phyloP scores from a whole-genome alignment of 768 basidiomycete species.

The Pleurotus salmoneostramineus region DNA sequence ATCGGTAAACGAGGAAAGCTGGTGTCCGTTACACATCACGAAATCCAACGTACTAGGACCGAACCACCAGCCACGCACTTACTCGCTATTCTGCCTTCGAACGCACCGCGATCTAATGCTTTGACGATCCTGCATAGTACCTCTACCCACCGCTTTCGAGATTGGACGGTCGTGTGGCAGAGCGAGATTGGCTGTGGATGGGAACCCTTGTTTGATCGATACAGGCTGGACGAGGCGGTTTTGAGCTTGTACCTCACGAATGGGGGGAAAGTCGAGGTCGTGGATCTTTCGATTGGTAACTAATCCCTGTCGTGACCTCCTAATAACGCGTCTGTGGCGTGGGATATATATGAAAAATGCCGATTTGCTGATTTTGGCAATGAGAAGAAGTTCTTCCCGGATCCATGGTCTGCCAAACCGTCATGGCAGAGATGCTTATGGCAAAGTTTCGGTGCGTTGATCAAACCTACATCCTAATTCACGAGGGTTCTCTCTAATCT shows the following conservation, averaged over 20 bases:
- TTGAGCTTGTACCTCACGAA: constrained; percentile 29
- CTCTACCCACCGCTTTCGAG: constrained; percentile 24
- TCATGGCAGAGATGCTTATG: too few species aligned
- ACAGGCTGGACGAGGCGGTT: constrained; percentile 24
- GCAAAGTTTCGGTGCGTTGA: too few species aligned
- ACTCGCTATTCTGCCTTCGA: constrained; percentile 27
- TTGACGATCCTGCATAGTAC: constrained; percentile 26
- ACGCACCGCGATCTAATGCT: constrained; percentile 26
- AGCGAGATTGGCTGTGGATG: constrained; percentile 21
- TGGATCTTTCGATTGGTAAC: too few species aligned
- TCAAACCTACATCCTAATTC: too few species aligned
- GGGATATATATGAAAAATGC: too few species aligned
- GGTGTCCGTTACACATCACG: constrained; percentile 10
- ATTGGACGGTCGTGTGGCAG: constrained; percentile 28
- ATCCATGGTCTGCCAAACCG: too few species aligned
- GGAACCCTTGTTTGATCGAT: constrained; percentile 30
- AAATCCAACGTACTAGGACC: not conserved
- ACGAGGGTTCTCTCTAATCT: too few species aligned
- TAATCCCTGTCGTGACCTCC: too few species aligned
- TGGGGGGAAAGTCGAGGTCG: not conserved
- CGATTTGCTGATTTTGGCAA: too few species aligned
- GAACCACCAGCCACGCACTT: constrained; percentile 10
- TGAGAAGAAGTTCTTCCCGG: too few species aligned
- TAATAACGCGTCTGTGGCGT: too few species aligned
- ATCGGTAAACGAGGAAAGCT: constrained; percentile 35